Percentiles rank a stretch among this genome's conserved stretches.
These are phyloP conservation scores for Sclerotinia minor DNA, from an alignment of 2,329 filamentous ascomycete species.

Conservation along the genomic window DNA sequence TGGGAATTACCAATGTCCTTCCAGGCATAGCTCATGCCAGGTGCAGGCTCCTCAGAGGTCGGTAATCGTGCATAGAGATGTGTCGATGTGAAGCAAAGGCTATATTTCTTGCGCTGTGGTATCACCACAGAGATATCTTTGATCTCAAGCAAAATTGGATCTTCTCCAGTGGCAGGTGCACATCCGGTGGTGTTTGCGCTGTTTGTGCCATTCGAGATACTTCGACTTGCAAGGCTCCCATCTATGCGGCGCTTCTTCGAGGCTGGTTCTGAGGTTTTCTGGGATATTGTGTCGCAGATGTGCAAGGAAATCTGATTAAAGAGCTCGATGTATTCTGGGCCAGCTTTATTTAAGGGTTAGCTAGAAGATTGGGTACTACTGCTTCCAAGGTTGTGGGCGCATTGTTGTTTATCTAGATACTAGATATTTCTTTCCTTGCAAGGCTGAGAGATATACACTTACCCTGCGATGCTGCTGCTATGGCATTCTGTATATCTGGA, in stretches of 20 bases:
- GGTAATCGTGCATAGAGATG: slow-evolving; percentile 59
- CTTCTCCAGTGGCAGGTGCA: slow-evolving; percentile 43
- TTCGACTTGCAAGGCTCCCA: slow-evolving; percentile 34
- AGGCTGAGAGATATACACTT: slow-evolving; percentile 30
- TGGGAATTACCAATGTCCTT: slow-evolving; percentile 57
- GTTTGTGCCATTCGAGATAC: slow-evolving; percentile 33
- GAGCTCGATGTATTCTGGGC: slow-evolving; percentile 40
- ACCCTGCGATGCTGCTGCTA: slow-evolving; percentile 40
- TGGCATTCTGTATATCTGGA: slow-evolving; percentile 39
- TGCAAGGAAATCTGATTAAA: slow-evolving; percentile 42
- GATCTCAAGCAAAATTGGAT: slow-evolving; percentile 58
- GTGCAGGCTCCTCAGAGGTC: slow-evolving; percentile 52
- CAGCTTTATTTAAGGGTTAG: slow-evolving; percentile 29
- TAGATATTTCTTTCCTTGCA: slow-evolving; percentile 8
- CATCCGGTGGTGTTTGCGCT: slow-evolving; percentile 23
- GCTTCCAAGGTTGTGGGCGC: background rate
- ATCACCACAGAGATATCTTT: slow-evolving; percentile 68
- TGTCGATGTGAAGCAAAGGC: slow-evolving; percentile 60
- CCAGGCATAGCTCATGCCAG: slow-evolving; percentile 60
- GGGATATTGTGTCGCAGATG: slow-evolving; percentile 31
- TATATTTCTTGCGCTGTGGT: slow-evolving; percentile 68
- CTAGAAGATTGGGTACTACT: background rate
- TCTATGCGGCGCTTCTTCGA: slow-evolving; percentile 41
- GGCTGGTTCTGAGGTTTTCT: slow-evolving; percentile 33
- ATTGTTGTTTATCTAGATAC: slow-evolving; percentile 11